Base-by-base conservation (phyloP, 129 eudicot species). In the Smallanthus sonchifolius region DNA sequence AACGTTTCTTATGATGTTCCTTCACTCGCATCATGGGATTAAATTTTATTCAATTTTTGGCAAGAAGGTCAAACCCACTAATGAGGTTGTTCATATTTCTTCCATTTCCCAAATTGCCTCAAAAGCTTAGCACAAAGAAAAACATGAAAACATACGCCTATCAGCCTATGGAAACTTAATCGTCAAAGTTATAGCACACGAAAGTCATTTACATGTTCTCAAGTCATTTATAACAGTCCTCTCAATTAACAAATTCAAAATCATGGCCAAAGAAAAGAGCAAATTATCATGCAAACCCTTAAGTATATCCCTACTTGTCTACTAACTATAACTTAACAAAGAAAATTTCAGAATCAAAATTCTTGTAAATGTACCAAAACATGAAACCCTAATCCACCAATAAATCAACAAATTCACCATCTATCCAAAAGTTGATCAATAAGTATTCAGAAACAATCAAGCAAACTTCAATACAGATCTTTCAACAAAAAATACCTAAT, bases 381-480 rank as follows among this genome's bases (percentile, higher is more conserved):
- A 42, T 10, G 19, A 68, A 56, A 45, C 14, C 76, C 70, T 77
- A 60, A 77, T 67, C 81, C 57, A 56, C 34, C 24, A 14, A 59
- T 42, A 44, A 59, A 42, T 24, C 59, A 68, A 68, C 80, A 77
- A 16, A 44, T 7, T 52, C 55, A 24, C 66, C 44, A 65, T 20
- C 28, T 4, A 65, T 38, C 32, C 63, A 16, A 19, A 44, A 44
- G 45, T 19, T 2, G 57, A 69, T 47, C 40, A 78, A 51, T 13
- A 65, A 51, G 38, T 62, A 45, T 34, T 17, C 49, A 36, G 45
- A 49, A 72, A 56, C 55, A 32, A 56, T 16, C 57, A 43, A 61
- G 45, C 65, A 61, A 74, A 61, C 47, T 34, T 51, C 48, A 10
- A 70, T 8, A 72, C 30, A 36, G 40, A 56, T 56, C 55, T 75